Conservation (phyloP, 1,284 basidiomycete species). For the Ganoderma lingzhi region DNA sequence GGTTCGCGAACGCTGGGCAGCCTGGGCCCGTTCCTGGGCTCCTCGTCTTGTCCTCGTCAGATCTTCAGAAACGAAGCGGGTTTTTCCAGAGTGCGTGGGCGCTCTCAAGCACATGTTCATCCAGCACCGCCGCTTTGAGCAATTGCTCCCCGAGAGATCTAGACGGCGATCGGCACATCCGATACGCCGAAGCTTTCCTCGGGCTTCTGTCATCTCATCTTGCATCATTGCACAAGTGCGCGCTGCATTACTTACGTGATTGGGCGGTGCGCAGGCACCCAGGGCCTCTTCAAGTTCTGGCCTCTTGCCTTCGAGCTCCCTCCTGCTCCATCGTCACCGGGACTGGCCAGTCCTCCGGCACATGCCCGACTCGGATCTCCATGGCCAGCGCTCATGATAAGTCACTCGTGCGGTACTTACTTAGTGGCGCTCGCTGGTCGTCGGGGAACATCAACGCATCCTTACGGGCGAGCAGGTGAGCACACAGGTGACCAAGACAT, state of each 20-base stretch:
- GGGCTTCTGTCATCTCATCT: background rate
- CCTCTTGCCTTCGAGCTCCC: background rate
- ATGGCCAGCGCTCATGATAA: background rate
- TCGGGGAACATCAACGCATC: background rate
- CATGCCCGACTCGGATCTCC: background rate
- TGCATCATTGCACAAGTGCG: background rate
- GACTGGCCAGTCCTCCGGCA: background rate
- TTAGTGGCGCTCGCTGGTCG: background rate
- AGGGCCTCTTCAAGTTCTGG: background rate
- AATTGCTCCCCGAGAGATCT: conserved; percentile 2
- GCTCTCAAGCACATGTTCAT: background rate
- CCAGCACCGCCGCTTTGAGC: background rate
- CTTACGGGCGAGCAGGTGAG: background rate
- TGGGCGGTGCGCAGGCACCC: background rate
- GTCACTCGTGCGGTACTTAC: background rate
- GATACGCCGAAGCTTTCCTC: background rate
- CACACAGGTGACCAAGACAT: background rate
- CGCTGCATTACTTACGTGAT: background rate
- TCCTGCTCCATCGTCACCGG: background rate
- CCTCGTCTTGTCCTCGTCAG: background rate
- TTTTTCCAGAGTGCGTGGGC: background rate
- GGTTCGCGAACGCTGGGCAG: background rate
- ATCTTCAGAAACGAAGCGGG: background rate
- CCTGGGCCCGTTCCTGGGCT: background rate
- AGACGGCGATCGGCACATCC: conserved; percentile 1